Evolutionary conservation across 805 yeast species (phyloP), one percentile per base, ranked within the genome.

Genomic region (Nakazawaea holstii): DNA sequence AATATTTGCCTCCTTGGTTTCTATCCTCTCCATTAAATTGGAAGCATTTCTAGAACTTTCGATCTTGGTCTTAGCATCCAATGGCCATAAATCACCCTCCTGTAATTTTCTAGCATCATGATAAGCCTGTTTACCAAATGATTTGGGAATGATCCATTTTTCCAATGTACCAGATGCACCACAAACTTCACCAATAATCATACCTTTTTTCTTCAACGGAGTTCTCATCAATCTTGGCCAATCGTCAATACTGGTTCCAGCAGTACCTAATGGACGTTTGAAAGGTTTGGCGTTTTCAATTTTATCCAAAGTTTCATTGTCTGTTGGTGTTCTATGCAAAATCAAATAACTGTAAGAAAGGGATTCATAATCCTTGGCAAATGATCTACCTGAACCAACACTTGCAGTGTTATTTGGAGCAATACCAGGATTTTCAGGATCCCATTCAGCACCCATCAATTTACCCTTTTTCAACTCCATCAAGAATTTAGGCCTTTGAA

Each of bases 71-170:
- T 84, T 85, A 2, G 82, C 82, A 32, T 76, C 86, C 35, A 82
- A 63, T 0, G 86, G 83, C 99, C 98, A 94, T 45, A 83, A 65
- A 61, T 94, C 99, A 20, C 97, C 96, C 59, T 78, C 77, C n/a
- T 64, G 65, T 0, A 88, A 79, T 62, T 94, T 92, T 47, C 97
- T 74, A 0, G 96, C 96, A 68, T 94, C 98, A 59, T 87, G 95
- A 55, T 88, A 94, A 2, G 72, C 79, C 51, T 79, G 84, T 52
- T 80, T 79, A 6, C 88, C 86, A 46, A 77, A 72, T 15, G 95
- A 81, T 60, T 83, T 86, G 0, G 97, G 84, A 2, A 94, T 77
- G 13, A 82, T 82, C 96, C 97, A 90, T 50, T 82, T 80, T 65
- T 92, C 97, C 38, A 92, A 65, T 41, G 76, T 74, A 1, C 97